A percentile compares a stretch with the other conserved stretches of the same genome.
phyloP scores from a whole-genome alignment of 306 rosid genomes.

The Erythrophleum fordii region DNA sequence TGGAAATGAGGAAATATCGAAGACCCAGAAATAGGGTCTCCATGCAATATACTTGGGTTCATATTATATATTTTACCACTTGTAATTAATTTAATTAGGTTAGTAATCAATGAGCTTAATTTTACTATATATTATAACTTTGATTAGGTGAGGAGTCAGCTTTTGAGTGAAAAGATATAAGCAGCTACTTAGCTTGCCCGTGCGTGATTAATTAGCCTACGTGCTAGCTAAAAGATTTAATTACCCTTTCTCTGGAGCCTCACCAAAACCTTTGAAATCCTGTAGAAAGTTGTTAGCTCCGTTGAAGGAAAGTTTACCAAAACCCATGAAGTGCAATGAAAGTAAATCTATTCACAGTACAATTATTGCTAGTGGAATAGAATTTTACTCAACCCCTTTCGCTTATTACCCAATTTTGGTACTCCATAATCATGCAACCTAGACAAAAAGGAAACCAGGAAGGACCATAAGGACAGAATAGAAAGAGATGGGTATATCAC shows the following conservation, averaged over 20 bases:
- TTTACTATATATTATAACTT: background rate
- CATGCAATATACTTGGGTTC: background rate
- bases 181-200: background rate
- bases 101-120: background rate
- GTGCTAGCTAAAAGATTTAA: background rate
- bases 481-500: background rate
- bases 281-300: background rate
- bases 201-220: background rate
- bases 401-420: constrained; percentile 1
- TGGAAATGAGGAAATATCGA: background rate
- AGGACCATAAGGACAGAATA: background rate
- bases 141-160: background rate
- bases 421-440: constrained; percentile 2
- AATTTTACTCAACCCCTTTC: background rate
- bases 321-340: constrained; percentile 10
- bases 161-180: constrained; percentile 3
- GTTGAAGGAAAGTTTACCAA: constrained; percentile 10
- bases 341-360: background rate
- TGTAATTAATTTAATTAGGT: background rate
- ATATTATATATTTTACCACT: background rate
- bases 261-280: constrained; percentile 15
- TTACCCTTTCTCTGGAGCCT: background rate
- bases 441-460: constrained; percentile 7
- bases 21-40: background rate
- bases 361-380: too few relatives aligned